Base-by-base conservation (phyloP, 768 basidiomycete species). In the Podaxis sp. region DNA sequence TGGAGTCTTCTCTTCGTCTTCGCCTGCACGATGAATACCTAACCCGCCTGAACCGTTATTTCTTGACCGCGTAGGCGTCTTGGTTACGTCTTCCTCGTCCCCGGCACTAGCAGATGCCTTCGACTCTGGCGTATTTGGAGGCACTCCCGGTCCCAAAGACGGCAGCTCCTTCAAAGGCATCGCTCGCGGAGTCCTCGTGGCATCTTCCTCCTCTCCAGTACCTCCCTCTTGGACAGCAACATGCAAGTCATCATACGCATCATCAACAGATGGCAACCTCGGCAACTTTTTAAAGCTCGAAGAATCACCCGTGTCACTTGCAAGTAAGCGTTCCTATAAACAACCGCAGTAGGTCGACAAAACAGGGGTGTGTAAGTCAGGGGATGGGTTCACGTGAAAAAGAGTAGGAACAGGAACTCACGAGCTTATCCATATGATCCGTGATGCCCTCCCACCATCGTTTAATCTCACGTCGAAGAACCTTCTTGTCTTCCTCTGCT, bases 391-490 rank as follows among this genome's bases (percentile, higher is more conserved):
- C 38, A 33, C 12, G 44, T 44, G n/a, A 5, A 26, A 10, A 33
- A 3, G n/a, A 4, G 20, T 58, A 4, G 56, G 6, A 50, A 30
- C n/a, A 33, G 15, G 22, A 12, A 76, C 84, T 28, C 61, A 87
- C 88, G 64, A 90, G 73, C 64, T 79, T 77, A 66, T 87, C 85
- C 64, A 91, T 75, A 69, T 86, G 81, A 58, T 85, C 84, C 0
- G 83, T 77, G 6, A 90, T 73, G 17, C 81, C 80, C 66, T 86
- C 83, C 88, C 88, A 91, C 86, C 87, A 90, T 36, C 65, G 67
- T 69, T 77, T 80, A 63, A 91, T 89, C 70, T 91, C 86, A 59
- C 77, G 73, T 62, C 86, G 72, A n/a, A 90, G 71, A 2, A 72
- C 66, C 41, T 77, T 77, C 71, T 81, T 86, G 64, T 82, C 82